Base-by-base conservation (phyloP, 1,284 basidiomycete genomes). In the Leccinum angustisporum region DNA sequence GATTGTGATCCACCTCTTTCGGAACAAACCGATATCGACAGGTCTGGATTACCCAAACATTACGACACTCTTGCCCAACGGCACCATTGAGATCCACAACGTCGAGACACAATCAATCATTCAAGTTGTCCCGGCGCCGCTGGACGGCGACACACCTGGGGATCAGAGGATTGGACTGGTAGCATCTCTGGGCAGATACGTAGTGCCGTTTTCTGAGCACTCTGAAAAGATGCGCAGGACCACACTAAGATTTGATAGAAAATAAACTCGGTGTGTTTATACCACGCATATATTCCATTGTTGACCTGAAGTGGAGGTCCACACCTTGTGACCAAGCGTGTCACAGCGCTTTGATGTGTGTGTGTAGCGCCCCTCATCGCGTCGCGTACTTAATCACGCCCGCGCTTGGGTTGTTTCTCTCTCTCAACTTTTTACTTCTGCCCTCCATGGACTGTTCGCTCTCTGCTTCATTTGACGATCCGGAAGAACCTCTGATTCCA, bases 41-140 rank as follows among this genome's bases (percentile, higher is more conserved):
- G 94, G 86, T 63, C 79, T 95, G 60, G 93, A 97, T 70, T 87
- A 88, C 64, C 92, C 92, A 3, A 89, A 90, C 67, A 80, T 95
- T 63, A 86, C 88, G 5, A 85, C 94, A 0, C 81, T 97, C 2
- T 79, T 97, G 3, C 85, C 89, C 1, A 87, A 95, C 72, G 81
- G 86, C 57, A 90, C 86, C 0, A 85, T 97, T 57, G 86, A 91
- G 67, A 84, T 97, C 7, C 94, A 97, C 72, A 88, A 82, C 60
- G 77, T 96, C 58, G 85, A 90, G 63, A 88, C 88, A 5, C 91
- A 95, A 65, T 75, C 81, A 4, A 83, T 94, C 48, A 81, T 85
- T 0, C 94, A 97, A 74, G 83, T 86, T 21, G 78, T 97, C 18
- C 67, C 81, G 2, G 78, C 88, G 1, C 83, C 87, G 1, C 54